These are phyloP conservation scores for Pyrenopolyporus hunteri DNA, from an alignment of 495 filamentous ascomycete species.

Conservation along the genomic window DNA sequence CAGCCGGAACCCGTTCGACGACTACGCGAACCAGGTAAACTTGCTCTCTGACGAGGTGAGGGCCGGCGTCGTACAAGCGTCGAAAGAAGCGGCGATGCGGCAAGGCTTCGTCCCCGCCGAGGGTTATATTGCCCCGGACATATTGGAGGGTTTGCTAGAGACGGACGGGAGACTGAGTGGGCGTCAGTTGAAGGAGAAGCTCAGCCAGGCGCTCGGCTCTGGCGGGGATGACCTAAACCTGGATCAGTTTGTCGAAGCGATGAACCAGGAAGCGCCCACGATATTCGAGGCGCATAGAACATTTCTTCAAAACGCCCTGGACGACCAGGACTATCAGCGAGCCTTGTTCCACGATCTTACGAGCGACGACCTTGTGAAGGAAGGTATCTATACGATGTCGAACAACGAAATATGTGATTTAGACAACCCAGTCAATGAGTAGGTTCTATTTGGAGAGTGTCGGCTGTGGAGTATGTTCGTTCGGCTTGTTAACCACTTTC, in stretches of 20 bases:
- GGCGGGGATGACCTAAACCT: conserved; percentile 11
- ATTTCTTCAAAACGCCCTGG: conserved; percentile 21
- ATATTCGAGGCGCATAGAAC: conserved; percentile 1
- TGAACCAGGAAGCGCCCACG: background rate
- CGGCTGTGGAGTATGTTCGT: background rate
- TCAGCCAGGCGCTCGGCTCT: conserved; percentile 13
- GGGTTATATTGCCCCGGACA: conserved; percentile 14
- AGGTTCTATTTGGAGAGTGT: conserved; percentile 15
- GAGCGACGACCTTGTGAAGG: conserved; percentile 42
- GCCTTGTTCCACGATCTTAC: conserved; percentile 34
- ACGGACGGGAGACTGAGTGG: background rate
- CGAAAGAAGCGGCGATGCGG: background rate
- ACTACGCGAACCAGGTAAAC: conserved; percentile 26
- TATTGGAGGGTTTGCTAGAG: conserved; percentile 14
- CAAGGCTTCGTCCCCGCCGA: background rate
- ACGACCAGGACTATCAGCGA: conserved; percentile 45
- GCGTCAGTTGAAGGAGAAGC: background rate
- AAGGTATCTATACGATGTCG: conserved; percentile 21
- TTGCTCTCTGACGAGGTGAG: conserved; percentile 6
- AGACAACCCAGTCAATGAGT: conserved; percentile 31
- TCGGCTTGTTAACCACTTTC: background rate
- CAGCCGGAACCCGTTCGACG: conserved; percentile 32
- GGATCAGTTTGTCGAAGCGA: background rate
- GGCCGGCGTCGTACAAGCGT: background rate
- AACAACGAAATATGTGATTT: conserved; percentile 29